phyloP scores from a whole-genome alignment of 225 moss, liverwort and hornwort genomes.

The Pseudisothecium myosuroides region DNA sequence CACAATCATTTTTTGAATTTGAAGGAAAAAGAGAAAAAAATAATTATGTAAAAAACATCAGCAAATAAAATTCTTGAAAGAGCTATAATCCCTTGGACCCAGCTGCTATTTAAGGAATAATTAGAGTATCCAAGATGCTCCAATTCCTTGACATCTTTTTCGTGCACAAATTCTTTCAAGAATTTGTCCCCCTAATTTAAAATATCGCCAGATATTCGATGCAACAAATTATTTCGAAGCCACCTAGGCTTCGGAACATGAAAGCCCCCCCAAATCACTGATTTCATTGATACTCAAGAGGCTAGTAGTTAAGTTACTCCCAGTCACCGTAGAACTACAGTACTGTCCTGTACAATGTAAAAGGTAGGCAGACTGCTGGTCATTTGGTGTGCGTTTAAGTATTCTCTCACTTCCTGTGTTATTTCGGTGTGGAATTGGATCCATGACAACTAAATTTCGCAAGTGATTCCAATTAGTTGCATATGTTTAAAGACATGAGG shows the following conservation, averaged over 20 bases:
- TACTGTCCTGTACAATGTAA: too few relatives aligned
- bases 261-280: too few relatives aligned
- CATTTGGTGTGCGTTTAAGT: too few relatives aligned
- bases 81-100: background rate
- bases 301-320: too few relatives aligned
- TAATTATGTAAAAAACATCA: background rate
- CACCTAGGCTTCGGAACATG: too few relatives aligned
- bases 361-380: too few relatives aligned
- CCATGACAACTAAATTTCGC: background rate
- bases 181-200: too few relatives aligned
- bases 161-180: background rate
- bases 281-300: background rate
- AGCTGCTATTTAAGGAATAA: background rate
- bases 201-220: too few relatives aligned
- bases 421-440: background rate
- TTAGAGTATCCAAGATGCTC: background rate
- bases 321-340: too few relatives aligned
- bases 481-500: background rate
- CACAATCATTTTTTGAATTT: background rate
- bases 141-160: background rate
- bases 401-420: too few relatives aligned
- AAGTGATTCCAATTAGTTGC: background rate
- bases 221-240: too few relatives aligned
- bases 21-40: background rate
- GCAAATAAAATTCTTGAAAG: background rate